Percentiles rank a stretch among this genome's conserved stretches.
phyloP scores from a whole-genome alignment of 352 stramenopile species.

The Pythium aristosporum region DNA sequence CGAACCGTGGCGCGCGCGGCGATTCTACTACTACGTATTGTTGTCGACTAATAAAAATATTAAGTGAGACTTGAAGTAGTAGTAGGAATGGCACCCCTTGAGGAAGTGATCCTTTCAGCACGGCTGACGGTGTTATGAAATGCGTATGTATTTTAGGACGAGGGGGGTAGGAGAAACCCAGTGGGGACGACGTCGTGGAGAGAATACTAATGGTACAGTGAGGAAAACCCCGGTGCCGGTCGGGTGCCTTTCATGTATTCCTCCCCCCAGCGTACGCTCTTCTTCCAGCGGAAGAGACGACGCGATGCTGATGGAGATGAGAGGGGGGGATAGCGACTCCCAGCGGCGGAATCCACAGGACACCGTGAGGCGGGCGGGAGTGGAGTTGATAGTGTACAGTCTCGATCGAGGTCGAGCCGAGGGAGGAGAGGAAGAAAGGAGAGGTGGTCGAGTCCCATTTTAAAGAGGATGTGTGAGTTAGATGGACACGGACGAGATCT shows the following conservation, averaged over 20 bases:
- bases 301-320: not conserved
- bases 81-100: too few relatives aligned
- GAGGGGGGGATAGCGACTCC: not conserved
- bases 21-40: too few relatives aligned
- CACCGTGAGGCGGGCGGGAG: too few relatives aligned
- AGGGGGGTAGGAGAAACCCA: not conserved
- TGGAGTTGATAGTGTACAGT: not conserved
- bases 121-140: too few relatives aligned
- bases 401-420: too few relatives aligned
- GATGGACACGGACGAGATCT: conserved; percentile 85
- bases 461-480: conserved; percentile 32
- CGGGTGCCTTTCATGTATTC: not conserved
- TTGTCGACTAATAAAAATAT: too few relatives aligned
- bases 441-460: conserved; percentile 12
- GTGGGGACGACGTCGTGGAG: not conserved
- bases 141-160: too few relatives aligned
- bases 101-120: too few relatives aligned
- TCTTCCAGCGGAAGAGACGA: conserved; percentile 20
- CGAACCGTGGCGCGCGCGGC: too few relatives aligned
- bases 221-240: not conserved
- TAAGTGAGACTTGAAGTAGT: too few relatives aligned
- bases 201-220: conserved; percentile 8
- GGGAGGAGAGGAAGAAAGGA: too few relatives aligned
- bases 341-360: too few relatives aligned
- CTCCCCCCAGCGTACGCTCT: conserved; percentile 1